Evolutionary conservation across 768 basidiomycete species (phyloP).

Genomic region (Termitomyces sp.): DNA sequence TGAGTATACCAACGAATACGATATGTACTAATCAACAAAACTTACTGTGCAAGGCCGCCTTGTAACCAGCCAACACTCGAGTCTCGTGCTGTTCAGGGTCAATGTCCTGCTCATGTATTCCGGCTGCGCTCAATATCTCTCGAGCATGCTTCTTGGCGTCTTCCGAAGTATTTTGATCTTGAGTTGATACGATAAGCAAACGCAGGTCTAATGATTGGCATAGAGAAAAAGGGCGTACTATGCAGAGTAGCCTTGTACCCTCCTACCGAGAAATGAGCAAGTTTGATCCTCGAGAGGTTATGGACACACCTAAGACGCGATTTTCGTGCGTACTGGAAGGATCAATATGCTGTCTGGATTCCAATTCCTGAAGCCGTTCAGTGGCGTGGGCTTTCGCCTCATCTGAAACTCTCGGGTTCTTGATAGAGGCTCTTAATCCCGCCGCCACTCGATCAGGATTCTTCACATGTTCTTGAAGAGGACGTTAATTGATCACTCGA

Average conservation of each 20-base stretch:
- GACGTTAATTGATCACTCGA: background rate
- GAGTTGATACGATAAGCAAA: background rate
- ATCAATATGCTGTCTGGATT: background rate
- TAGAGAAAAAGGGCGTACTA: conserved; percentile 24
- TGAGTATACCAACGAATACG: background rate
- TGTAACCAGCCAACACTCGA: conserved; percentile 53
- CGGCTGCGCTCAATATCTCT: conserved; percentile 47
- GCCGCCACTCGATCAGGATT: conserved; percentile 46
- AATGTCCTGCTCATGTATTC: conserved; percentile 23
- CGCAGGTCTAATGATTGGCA: background rate
- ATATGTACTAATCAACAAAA: too few species aligned
- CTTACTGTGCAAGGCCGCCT: conserved; percentile 48
- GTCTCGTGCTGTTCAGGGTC: conserved; percentile 32
- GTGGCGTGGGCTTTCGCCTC: conserved; percentile 46
- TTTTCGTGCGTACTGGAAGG: conserved; percentile 4
- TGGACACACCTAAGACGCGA: conserved; percentile 10
- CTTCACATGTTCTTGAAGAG: conserved; percentile 22
- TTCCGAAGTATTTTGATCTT: conserved; percentile 42
- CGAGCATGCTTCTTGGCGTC: conserved; percentile 51
- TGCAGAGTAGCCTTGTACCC: conserved; percentile 49
- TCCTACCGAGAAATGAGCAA: conserved; percentile 18
- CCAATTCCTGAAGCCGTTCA: conserved; percentile 33
- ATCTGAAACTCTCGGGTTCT: conserved; percentile 51
- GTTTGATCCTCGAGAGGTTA: background rate
- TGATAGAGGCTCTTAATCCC: conserved; percentile 51